Evolutionary conservation across 176 grass and related monocot species (phyloP), one percentile per base, ranked within the genome.

Genomic region (Oryza punctata): DNA sequence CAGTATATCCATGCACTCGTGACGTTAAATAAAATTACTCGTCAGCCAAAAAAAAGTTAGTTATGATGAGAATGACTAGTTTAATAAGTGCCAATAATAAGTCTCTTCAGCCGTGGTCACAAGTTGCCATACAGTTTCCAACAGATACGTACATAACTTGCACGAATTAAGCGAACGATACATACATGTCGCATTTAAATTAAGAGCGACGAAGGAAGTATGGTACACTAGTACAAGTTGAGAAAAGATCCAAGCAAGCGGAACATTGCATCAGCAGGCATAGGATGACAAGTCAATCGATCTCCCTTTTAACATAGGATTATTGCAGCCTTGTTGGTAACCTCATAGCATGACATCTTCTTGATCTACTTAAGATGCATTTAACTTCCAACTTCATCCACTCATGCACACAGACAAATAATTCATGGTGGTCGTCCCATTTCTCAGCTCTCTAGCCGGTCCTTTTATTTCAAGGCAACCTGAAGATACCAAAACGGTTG

Each of bases 381-480:
- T 63, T 63, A 30, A 24, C 19, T 9, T 35, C 29, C 61, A 77
- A 68, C 61, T 40, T 19, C 63, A 7, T 67, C 29, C 18, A 25
- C 11, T 72, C 7, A 44, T 16, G 72, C 81, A 83, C 13, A 76
- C 28, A 75, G 21, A 76, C 49, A 19, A 38, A 38, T 38, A 38
- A 76, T 32, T 50, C 49, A 35, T 14, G 27, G 57, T 65, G 25
- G 63, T 14, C 61, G 29, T 35, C n/a, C 18, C 57, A 61, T 61
- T 61, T 61, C 57, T 24, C 57, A 11, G 54, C 19, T 60, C 21
- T 24, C 43, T 38, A 38, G 37, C 37, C n/a, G 52, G 44, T 15
- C 30, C 72, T 84, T 84, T 67, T 50, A 28, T 66, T 84, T 14
- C 6, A 85, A 78, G 67, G 33, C 67, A 81, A 72, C 67, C 79